Base-by-base conservation (phyloP, 352 stramenopile genomes). In the Phytopythium kandeliae region DNA sequence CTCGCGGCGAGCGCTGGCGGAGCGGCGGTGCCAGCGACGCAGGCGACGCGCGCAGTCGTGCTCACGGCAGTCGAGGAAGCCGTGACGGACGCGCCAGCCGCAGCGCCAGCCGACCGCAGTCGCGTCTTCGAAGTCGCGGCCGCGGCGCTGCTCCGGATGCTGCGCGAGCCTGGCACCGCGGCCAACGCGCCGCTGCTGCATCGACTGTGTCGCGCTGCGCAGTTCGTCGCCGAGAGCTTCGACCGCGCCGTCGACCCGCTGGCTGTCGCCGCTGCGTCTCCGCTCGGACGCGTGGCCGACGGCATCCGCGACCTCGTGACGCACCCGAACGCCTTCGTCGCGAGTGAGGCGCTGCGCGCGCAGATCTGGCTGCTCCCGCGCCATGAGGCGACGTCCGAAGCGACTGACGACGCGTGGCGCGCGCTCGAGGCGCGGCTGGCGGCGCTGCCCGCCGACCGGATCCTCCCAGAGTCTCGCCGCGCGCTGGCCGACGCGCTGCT, bases 341-440 rank as follows among this genome's bases (percentile, higher is more conserved):
- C 69, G 1, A 73, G 66, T 48, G 73, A 89, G 45, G 78, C 67
- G 44, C 63, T 92, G 22, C 62, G 73, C 19, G 78, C 77, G 1
- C 74, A 86, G 37, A 74, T 92, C 19, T 92, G 81, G 81, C 59
- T 92, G 28, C 56, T 92, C 10, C 77, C 77, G 1, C 77, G 80
- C 16, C 37, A 55, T 28, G 30, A 38, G 19, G 30, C 47, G 35
- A 25, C 24, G 46, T 19, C 16, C 12, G 61, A 69, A 16, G 57
- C 53, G 31, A 87, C n/a, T n/a, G n/a, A 74, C 72, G 41, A 54
- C 15, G 58, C 36, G 26, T 84, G 74, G 74, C 58, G 56, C 15
- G 42, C 58, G 34, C 64, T 92, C 28, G 65, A 82, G 51, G 31
- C 42, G n/a, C 65, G 71, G 0, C 69, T 92, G 7, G 48, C 67